Percentiles rank a stretch among this genome's conserved stretches.
Evolutionary conservation across 2,329 filamentous ascomycete species (phyloP).

Genomic region (Phialophora chinensis): DNA sequence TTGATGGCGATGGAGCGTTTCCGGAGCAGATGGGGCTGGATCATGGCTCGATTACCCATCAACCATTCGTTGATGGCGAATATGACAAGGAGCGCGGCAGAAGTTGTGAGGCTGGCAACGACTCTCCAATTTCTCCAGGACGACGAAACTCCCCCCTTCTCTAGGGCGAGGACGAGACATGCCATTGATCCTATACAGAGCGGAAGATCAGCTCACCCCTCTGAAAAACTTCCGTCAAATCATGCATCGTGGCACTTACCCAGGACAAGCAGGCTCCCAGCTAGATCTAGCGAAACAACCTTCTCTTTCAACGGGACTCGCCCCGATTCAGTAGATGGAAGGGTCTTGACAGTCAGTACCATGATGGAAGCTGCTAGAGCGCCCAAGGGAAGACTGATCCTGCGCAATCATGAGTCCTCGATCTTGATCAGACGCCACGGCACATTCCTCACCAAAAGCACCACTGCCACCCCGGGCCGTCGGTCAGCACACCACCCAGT

Average conservation of each 20-base stretch:
- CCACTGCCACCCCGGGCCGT: constrained; percentile 42
- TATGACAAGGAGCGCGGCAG: constrained; percentile 43
- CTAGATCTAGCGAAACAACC: constrained; percentile 52
- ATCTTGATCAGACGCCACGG: not conserved
- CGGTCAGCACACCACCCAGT: constrained; percentile 51
- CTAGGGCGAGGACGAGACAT: constrained; percentile 53
- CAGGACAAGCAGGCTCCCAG: constrained; percentile 46
- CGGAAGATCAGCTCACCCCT: not conserved
- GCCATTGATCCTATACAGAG: constrained; percentile 44
- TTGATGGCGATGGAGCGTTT: constrained; percentile 45
- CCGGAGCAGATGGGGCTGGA: constrained; percentile 47
- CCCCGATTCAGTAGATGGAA: constrained; percentile 21
- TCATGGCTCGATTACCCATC: constrained; percentile 48
- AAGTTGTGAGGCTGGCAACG: constrained; percentile 53
- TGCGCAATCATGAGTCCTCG: constrained; percentile 13
- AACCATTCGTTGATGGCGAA: constrained; percentile 47
- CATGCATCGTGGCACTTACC: constrained; percentile 4
- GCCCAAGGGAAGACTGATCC: constrained; percentile 51
- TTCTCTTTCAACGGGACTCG: constrained; percentile 43
- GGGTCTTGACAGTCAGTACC: constrained; percentile 38
- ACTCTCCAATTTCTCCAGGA: constrained; percentile 48
- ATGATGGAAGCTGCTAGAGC: constrained; percentile 48
- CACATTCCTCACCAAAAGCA: constrained; percentile 34
- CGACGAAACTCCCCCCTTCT: constrained; percentile 49
- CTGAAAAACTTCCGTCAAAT: not conserved